Evolutionary conservation across 495 filamentous ascomycete genomes (phyloP).

Genomic region (Glutinoglossum americanum): DNA sequence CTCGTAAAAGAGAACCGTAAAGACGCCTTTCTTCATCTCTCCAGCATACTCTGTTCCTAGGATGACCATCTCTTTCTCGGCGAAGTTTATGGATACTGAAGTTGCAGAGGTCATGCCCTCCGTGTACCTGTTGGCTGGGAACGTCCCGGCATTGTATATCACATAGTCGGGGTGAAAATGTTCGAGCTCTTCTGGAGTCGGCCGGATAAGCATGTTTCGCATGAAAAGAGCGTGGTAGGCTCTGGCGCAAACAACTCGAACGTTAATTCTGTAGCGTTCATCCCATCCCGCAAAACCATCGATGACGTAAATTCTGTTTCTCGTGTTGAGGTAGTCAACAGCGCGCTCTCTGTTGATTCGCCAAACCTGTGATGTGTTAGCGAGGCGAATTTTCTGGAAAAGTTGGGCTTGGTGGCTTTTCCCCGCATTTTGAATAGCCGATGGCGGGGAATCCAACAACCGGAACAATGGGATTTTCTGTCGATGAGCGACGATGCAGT

Average conservation of each 20-base stretch:
- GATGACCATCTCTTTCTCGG: slow-evolving; percentile 93
- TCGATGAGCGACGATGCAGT: neutral
- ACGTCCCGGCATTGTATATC: slow-evolving; percentile 97
- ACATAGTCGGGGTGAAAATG: slow-evolving; percentile 98
- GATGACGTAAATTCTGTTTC: slow-evolving; percentile 95
- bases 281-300: slow-evolving; percentile 98
- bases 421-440: neutral
- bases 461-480: neutral
- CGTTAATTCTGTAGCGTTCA: slow-evolving; percentile 89
- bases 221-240: slow-evolving; percentile 99
- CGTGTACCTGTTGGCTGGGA: slow-evolving; percentile 96
- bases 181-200: slow-evolving; percentile 69
- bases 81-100: slow-evolving; percentile 72
- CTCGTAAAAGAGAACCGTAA: slow-evolving; percentile 98
- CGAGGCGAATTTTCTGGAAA: neutral
- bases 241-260: slow-evolving; percentile 93
- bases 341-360: slow-evolving; percentile 98
- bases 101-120: slow-evolving; percentile 94
- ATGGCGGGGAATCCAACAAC: neutral
- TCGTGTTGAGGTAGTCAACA: slow-evolving; percentile 94
- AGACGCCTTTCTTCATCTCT: slow-evolving; percentile 99
- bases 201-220: slow-evolving; percentile 99
- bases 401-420: neutral
- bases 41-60: slow-evolving; percentile 97
- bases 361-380: slow-evolving; percentile 50